Conservation (phyloP, 2,329 filamentous ascomycete genomes). For the Daldinia sp. region DNA sequence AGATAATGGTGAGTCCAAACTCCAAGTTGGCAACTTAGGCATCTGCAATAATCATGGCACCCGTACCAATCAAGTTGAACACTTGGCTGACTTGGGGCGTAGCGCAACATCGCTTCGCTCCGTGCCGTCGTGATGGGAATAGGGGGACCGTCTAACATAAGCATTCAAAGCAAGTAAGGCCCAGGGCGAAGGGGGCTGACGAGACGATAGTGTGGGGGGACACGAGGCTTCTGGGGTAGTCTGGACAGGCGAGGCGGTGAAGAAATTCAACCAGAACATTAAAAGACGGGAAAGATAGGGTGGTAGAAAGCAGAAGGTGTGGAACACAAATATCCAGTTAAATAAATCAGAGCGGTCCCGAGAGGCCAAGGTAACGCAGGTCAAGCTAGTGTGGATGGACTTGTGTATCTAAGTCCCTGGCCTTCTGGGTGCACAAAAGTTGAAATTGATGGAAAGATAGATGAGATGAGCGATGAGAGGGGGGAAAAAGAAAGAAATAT, state of each 20-base stretch:
- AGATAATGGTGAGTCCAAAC: conserved; percentile 28
- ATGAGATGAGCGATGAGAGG: no score
- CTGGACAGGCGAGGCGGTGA: conserved; percentile 38
- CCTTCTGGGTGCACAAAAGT: conserved; percentile 3
- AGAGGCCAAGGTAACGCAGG: conserved; percentile 29
- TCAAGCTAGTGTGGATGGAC: conserved; percentile 27
- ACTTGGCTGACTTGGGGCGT: conserved; percentile 34
- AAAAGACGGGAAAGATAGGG: conserved; percentile 21
- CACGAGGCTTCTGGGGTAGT: conserved; percentile 34
- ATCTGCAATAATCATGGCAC: conserved; percentile 31
- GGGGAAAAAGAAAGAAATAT: not conserved
- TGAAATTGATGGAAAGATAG: not conserved
- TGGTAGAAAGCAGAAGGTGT: conserved; percentile 30
- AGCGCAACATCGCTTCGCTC: conserved; percentile 40
- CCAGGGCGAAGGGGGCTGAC: conserved; percentile 29
- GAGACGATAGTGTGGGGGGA: conserved; percentile 35
- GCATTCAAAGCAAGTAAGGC: conserved; percentile 37
- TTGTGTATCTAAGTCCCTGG: not conserved
- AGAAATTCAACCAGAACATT: conserved; percentile 29
- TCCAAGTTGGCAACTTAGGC: conserved; percentile 31
- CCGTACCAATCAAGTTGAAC: conserved; percentile 35
- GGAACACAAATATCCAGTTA: conserved; percentile 18
- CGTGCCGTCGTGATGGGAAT: conserved; percentile 38
- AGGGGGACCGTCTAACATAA: conserved; percentile 37
- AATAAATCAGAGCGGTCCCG: conserved; percentile 26